A percentile compares a stretch with the other conserved stretches of the same genome.
These are phyloP conservation scores for Metschnikowia kofuensis DNA, from an alignment of 805 yeast species.

Conservation along the genomic window DNA sequence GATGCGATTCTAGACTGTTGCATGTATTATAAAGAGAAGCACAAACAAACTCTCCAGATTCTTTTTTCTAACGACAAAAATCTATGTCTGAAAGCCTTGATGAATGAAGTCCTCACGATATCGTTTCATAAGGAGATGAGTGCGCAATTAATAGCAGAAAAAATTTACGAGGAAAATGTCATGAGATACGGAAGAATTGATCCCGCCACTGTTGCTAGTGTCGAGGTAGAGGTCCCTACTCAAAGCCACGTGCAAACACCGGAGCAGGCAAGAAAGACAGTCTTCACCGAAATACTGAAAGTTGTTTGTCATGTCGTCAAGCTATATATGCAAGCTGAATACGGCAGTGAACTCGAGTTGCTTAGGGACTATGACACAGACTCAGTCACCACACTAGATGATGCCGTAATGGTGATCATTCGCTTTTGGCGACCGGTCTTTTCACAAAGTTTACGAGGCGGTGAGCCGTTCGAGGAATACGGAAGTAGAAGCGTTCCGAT, in stretches of 20 bases:
- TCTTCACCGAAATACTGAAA: conserved; percentile 42
- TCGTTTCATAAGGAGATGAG: conserved; percentile 46
- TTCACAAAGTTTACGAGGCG: conserved; percentile 40
- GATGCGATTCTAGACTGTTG: conserved; percentile 88
- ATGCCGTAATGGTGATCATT: conserved; percentile 41
- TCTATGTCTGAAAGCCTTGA: conserved; percentile 71
- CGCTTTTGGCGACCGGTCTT: conserved; percentile 51
- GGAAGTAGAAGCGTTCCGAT: conserved; percentile 8
- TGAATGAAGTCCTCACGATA: conserved; percentile 65
- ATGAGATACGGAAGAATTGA: conserved; percentile 21
- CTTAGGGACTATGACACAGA: conserved; percentile 45
- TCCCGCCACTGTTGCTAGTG: conserved; percentile 1
- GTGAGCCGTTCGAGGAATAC: conserved; percentile 18
- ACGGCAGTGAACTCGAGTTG: conserved; percentile 54
- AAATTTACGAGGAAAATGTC: conserved; percentile 36
- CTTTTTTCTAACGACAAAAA: conserved; percentile 81
- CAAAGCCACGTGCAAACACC: not conserved
- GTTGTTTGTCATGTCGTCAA: conserved; percentile 48
- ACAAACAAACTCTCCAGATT: conserved; percentile 44
- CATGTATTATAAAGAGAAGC: conserved; percentile 49
- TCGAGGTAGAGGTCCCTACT: conserved; percentile 10
- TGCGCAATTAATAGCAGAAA: conserved; percentile 41
- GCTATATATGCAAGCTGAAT: conserved; percentile 49
- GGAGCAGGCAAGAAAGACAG: conserved; percentile 9
- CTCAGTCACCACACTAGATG: conserved; percentile 33